Conservation (phyloP, 2,329 filamentous ascomycete species). For the Rhytidhysteron rufulum region DNA sequence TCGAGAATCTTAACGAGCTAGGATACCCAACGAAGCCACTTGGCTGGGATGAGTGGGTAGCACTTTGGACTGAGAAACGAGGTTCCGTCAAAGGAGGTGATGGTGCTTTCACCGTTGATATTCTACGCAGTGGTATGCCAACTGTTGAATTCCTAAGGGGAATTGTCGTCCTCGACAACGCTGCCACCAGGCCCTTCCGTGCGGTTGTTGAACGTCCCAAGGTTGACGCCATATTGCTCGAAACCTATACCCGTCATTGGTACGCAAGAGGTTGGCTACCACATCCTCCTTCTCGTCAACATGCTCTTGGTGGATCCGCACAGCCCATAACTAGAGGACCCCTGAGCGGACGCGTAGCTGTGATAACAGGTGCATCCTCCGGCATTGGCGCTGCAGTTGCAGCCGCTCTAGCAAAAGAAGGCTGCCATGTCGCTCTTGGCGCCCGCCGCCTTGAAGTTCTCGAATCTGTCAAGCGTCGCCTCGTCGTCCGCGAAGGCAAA, state of each 20-base stretch:
- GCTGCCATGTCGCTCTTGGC: conserved; percentile 67
- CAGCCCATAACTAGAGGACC: conserved; percentile 52
- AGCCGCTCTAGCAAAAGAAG: conserved; percentile 63
- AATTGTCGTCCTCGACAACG: conserved; percentile 71
- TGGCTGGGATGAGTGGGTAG: conserved; percentile 70
- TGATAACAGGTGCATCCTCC: conserved; percentile 76
- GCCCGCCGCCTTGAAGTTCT: conserved; percentile 68
- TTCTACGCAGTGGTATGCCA: conserved; percentile 77
- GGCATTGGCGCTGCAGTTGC: conserved; percentile 76
- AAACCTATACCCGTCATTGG: conserved; percentile 77
- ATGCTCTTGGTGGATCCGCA: conserved; percentile 42
- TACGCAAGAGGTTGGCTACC: conserved; percentile 75
- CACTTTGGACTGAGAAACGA: conserved; percentile 68
- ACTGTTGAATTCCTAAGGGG: conserved; percentile 66
- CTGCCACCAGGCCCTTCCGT: conserved; percentile 59
- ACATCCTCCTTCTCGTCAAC: conserved; percentile 53
- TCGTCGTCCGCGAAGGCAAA: conserved; percentile 58
- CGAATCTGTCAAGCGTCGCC: conserved; percentile 60
- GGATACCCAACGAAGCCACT: conserved; percentile 68
- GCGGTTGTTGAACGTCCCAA: conserved; percentile 61
- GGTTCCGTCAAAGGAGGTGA: conserved; percentile 62
- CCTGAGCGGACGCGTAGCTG: conserved; percentile 65
- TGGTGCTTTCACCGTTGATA: conserved; percentile 72
- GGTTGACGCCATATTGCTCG: conserved; percentile 66
- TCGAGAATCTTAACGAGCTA: conserved; percentile 60